These are phyloP conservation scores for Phytophthora cactorum DNA, from an alignment of 352 stramenopile species.

Conservation along the genomic window DNA sequence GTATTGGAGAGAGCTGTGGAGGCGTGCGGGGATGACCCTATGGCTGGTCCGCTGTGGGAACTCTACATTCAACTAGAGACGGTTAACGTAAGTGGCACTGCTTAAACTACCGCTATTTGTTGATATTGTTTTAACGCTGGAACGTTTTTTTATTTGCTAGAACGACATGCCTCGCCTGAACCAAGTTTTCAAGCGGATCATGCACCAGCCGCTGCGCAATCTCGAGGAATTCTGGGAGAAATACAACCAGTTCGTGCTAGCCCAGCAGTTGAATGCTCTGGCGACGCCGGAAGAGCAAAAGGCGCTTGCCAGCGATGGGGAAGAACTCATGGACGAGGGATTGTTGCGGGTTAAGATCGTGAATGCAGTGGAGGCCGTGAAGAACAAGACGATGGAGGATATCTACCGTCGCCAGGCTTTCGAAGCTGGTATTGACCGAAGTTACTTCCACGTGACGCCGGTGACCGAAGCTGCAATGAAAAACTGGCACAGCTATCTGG, in stretches of 20 bases:
- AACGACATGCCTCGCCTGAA: constrained; percentile 86
- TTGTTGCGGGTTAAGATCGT: constrained; percentile 84
- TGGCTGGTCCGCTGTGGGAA: constrained; percentile 78
- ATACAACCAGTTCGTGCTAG: constrained; percentile 86
- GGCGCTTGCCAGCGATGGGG: constrained; percentile 50
- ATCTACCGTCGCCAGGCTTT: constrained; percentile 72
- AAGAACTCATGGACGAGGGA: constrained; percentile 81
- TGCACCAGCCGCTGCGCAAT: constrained; percentile 75
- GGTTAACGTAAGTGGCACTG: constrained; percentile 56
- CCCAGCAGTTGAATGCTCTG: constrained; percentile 67
- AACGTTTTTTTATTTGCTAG: constrained; percentile 26
- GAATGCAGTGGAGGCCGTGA: constrained; percentile 72
- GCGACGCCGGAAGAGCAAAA: constrained; percentile 71
- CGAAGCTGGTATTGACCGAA: constrained; percentile 80
- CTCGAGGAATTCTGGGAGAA: constrained; percentile 87
- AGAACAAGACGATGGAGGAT: constrained; percentile 72
- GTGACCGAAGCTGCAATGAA: constrained; percentile 68
- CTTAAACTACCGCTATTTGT: neutral
- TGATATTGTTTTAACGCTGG: constrained; percentile 1
- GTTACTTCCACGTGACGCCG: constrained; percentile 83
- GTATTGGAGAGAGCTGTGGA: constrained; percentile 60
- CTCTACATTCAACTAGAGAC: constrained; percentile 84
- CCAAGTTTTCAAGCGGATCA: constrained; percentile 82
- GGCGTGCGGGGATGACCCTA: constrained; percentile 66
- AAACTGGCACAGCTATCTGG: constrained; percentile 84